These are phyloP conservation scores for Astrothelium subdiscretum DNA, from an alignment of 495 filamentous ascomycete species.

Conservation along the genomic window DNA sequence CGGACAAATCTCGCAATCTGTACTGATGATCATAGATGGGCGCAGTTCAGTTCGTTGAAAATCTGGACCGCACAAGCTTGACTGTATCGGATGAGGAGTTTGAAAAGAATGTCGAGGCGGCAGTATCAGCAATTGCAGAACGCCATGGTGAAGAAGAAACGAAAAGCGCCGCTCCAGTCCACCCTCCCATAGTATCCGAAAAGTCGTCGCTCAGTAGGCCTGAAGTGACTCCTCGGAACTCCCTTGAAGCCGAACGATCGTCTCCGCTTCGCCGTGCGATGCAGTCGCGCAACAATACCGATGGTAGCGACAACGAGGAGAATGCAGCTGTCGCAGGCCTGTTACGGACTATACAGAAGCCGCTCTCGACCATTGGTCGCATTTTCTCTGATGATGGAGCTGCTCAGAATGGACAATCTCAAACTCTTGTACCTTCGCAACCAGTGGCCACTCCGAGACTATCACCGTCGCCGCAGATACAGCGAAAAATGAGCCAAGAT, in stretches of 20 bases:
- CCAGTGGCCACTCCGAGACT: constrained; percentile 46
- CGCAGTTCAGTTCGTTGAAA: constrained; percentile 93
- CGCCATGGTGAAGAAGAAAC: constrained; percentile 49
- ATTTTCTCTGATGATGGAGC: constrained; percentile 78
- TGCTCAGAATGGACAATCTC: constrained; percentile 18
- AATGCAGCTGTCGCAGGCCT: constrained; percentile 74
- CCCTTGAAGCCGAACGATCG: constrained; percentile 44
- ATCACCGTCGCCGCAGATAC: constrained; percentile 40
- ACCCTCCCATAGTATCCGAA: constrained; percentile 40
- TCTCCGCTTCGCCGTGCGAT: constrained; percentile 33
- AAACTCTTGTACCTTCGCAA: constrained; percentile 37
- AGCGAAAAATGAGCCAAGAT: constrained; percentile 32
- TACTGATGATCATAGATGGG: constrained; percentile 51
- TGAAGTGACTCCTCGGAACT: constrained; percentile 43
- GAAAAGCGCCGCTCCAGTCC: constrained; percentile 12
- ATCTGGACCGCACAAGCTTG: constrained; percentile 81
- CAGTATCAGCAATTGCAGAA: constrained; percentile 93
- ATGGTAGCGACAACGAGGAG: constrained; percentile 50
- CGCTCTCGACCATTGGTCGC: constrained; percentile 86
- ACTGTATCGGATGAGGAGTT: constrained; percentile 94
- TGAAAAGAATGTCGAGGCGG: constrained; percentile 85
- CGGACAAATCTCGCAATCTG: background rate
- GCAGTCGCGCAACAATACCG: constrained; percentile 33
- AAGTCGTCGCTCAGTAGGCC: constrained; percentile 47
- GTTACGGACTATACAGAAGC: constrained; percentile 81